Base-by-base conservation (phyloP, 2,329 filamentous ascomycete species). In the Drechslerella stenobrocha region DNA sequence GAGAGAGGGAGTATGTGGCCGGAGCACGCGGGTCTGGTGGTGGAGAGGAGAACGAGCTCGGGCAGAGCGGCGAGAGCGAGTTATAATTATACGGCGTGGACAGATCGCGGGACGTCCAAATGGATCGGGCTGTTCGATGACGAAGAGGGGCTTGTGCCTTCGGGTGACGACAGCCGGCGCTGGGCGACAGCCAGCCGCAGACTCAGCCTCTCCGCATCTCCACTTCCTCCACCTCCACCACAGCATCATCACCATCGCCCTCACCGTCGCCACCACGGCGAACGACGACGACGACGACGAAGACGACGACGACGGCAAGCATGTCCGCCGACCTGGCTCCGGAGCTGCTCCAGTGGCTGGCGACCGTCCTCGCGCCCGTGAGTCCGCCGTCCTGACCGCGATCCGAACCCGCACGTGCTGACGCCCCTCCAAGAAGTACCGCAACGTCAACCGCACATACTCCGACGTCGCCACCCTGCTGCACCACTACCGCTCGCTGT, bases 401-500 rank as follows among this genome's bases (percentile, higher is more conserved):
- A 40, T 24, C 15, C 8, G 18, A 2, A 40, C 11, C 7, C 18
- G 7, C 15, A 11, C 2, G n/a, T 13, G 24, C 23, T 46, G 26
- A 8, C 13, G 47, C 47, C 26, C 30, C 26, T 4, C 47, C 7
- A 76, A 97, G 89, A 90, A 95, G 82, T 97, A 98, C 76, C 85
- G 86, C 76, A 89, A 97, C 79, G 87, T 95, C 64, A 95, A 92
- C 75, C 87, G 90, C 69, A 90, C 91, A 55, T 97, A 97, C 79
- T 88, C 88, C 76, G 91, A 97, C 77, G 86, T 95, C 72, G 91
- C 89, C 70, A 87, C 90, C 75, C 84, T 86, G 24, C 84, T 98
- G 53, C 83, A 88, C 28, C 83, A 87, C 72, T 90, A 90, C 75
- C 84, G 90, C 5, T 87, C 89, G 1, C 81, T 98, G 20, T 83